These are phyloP conservation scores for Penicillium sp. DNA, from an alignment of 2,329 filamentous ascomycete species.

Conservation along the genomic window DNA sequence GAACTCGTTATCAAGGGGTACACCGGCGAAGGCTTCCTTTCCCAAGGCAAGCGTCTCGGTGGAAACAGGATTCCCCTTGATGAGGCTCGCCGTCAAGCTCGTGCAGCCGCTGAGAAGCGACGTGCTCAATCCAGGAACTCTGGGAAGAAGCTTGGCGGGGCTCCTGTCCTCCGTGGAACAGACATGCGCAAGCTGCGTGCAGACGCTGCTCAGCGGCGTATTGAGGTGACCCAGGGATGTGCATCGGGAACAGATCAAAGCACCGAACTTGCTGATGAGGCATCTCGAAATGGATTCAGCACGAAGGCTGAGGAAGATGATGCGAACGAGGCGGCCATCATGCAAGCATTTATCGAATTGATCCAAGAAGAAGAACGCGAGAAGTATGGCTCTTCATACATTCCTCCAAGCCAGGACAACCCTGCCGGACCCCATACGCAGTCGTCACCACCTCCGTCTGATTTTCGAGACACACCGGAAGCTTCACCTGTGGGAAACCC, in stretches of 20 bases:
- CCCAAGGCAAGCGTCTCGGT: conserved; percentile 68
- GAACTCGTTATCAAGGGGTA: conserved; percentile 74
- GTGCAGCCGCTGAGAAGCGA: conserved; percentile 69
- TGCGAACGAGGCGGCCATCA: conserved; percentile 81
- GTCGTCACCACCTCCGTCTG: conserved; percentile 37
- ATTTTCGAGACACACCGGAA: conserved; percentile 20
- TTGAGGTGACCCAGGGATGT: conserved; percentile 66
- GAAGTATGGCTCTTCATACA: conserved; percentile 55
- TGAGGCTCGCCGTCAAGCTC: conserved; percentile 70
- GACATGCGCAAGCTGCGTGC: conserved; percentile 70
- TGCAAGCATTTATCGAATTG: conserved; percentile 78
- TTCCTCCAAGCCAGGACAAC: conserved; percentile 50
- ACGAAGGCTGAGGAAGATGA: conserved; percentile 84
- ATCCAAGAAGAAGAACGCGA: conserved; percentile 72
- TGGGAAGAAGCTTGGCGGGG: conserved; percentile 69
- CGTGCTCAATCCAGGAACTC: conserved; percentile 55
- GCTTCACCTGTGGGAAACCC: background rate
- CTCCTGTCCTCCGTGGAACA: conserved; percentile 51
- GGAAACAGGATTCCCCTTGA: conserved; percentile 60
- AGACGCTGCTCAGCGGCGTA: conserved; percentile 65
- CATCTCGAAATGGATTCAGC: conserved; percentile 65
- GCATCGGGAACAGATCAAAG: conserved; percentile 66
- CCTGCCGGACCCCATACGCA: conserved; percentile 47
- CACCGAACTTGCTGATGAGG: conserved; percentile 62
- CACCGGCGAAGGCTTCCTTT: conserved; percentile 83